Evolutionary conservation across 768 basidiomycete genomes (phyloP), one percentile per base, ranked within the genome.

Genomic region (Trametes villosa): DNA sequence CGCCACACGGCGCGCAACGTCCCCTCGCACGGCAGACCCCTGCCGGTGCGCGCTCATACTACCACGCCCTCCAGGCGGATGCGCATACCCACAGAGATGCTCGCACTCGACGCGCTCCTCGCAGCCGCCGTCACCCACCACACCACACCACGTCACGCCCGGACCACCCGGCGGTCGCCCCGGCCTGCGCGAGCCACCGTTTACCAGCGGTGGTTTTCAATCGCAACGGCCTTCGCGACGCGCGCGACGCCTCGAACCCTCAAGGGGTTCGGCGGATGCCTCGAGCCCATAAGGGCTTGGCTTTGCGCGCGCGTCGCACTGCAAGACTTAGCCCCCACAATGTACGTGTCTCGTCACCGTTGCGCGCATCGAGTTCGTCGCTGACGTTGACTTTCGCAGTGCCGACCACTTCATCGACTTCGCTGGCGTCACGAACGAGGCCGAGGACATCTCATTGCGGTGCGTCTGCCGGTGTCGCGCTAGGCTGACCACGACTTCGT

Each of bases 221-320:
- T 22, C 26, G 52, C 52, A 30, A 30, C 9, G 52, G 52, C 27
- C 52, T 29, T 53, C 52, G 52, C 52, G 52, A 42, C 41, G 52
- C 41, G 52, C n/a, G 20, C 42, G 42, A 17, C 42, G 42, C 42
- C 9, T 7, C 42, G n/a, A 41, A 22, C n/a, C 9, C 12, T 2
- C n/a, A 5, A 20, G 20, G n/a, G 42, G n/a, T 24, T 20, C 12
- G 15, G 42, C n/a, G 42, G n/a, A 17, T 20, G 42, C 42, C 9
- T 7, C 42, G n/a, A 41, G 12, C n/a, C 9, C 12, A 7, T 5
- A 5, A 20, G 20, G n/a, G 42, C 42, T 24, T 20, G 5, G 15
- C n/a, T 9, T 17, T 34, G n/a, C 22, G 12, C 20, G 42, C 42
- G 20, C 42, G 42, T 44, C 42, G 42, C 42, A 44, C 22, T 44